phyloP scores from a whole-genome alignment of 306 rosid species.

The Cicer arietinum region DNA sequence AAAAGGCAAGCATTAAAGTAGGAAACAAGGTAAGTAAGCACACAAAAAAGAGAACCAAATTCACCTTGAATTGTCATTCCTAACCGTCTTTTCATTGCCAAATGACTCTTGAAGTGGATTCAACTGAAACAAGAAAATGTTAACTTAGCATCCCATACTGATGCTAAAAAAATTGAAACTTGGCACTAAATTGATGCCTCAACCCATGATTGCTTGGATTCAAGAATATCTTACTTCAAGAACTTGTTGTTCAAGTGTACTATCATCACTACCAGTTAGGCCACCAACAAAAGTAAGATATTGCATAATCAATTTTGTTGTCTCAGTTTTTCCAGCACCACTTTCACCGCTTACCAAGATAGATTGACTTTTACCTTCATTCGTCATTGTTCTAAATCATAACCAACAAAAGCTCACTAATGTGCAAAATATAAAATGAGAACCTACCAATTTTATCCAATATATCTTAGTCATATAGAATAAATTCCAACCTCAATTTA shows the following conservation, averaged over 20 bases:
- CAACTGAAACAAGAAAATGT: slow-evolving; percentile 60
- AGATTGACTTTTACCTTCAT: slow-evolving; percentile 84
- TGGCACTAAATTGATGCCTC: slow-evolving; percentile 4
- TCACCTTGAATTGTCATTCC: slow-evolving; percentile 98
- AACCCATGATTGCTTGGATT: slow-evolving; percentile 17
- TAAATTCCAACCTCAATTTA: too few relatives aligned
- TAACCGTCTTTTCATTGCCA: slow-evolving; percentile 94
- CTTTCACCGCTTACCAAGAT: slow-evolving; percentile 99
- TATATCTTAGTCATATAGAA: too few relatives aligned
- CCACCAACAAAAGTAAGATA: slow-evolving; percentile 98
- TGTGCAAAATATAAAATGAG: slow-evolving; percentile 27
- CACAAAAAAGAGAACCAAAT: slow-evolving; percentile 5
- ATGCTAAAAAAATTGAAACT: slow-evolving; percentile 37
- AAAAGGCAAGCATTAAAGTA: not conserved
- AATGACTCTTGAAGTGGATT: slow-evolving; percentile 98
- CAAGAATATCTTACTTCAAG: slow-evolving; percentile 78
- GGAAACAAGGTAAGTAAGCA: too few relatives aligned
- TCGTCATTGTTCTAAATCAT: slow-evolving; percentile 90
- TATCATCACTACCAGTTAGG: slow-evolving; percentile 78
- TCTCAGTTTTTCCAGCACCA: slow-evolving; percentile 99
- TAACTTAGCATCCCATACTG: slow-evolving; percentile 23
- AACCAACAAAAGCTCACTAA: slow-evolving; percentile 52
- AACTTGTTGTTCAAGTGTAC: slow-evolving; percentile 97
- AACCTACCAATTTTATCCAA: too few relatives aligned
- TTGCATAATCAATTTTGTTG: slow-evolving; percentile 96